phyloP scores from a whole-genome alignment of 768 basidiomycete species.

The Boletellus ananiceps region DNA sequence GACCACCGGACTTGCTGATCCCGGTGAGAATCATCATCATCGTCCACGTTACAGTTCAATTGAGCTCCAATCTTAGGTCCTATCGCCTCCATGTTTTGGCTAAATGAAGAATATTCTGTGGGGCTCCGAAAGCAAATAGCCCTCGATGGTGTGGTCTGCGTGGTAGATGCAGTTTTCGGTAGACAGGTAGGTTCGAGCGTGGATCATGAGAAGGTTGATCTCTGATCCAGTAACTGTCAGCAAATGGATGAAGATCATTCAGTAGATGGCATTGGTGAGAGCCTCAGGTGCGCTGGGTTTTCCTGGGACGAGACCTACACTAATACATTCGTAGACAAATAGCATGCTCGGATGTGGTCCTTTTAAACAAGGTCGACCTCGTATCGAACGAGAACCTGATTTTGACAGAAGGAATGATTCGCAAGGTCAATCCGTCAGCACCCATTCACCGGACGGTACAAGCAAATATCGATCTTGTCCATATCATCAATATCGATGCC shows the following conservation, averaged over 20 bases:
- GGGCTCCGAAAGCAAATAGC: slow-evolving; percentile 67
- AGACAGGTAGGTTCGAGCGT: slow-evolving; percentile 38
- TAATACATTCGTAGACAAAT: slow-evolving; percentile 65
- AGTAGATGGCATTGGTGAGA: slow-evolving; percentile 67
- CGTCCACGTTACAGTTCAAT: not conserved
- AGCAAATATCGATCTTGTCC: slow-evolving; percentile 66
- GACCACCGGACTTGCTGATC: slow-evolving; percentile 94
- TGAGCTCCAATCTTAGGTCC: slow-evolving; percentile 46
- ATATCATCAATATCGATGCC: slow-evolving; percentile 78
- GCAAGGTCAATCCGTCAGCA: slow-evolving; percentile 74
- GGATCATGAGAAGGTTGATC: slow-evolving; percentile 28
- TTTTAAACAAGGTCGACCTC: slow-evolving; percentile 90
- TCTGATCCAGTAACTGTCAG: slow-evolving; percentile 35
- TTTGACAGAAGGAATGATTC: slow-evolving; percentile 57
- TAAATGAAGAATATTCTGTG: slow-evolving; percentile 72
- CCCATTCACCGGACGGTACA: slow-evolving; percentile 69
- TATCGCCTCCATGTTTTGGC: slow-evolving; percentile 84
- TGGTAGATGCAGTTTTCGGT: slow-evolving; percentile 88
- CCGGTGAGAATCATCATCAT: slow-evolving; percentile 46
- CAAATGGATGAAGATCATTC: slow-evolving; percentile 82
- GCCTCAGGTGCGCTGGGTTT: slow-evolving; percentile 55
- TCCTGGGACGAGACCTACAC: not conserved
- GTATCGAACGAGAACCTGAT: slow-evolving; percentile 43
- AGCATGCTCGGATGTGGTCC: slow-evolving; percentile 84
- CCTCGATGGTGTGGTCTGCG: slow-evolving; percentile 87